A percentile compares a stretch with the other conserved stretches of the same genome.
Conservation (phyloP, 352 stramenopile species). For the Pythium monospermum region DNA sequence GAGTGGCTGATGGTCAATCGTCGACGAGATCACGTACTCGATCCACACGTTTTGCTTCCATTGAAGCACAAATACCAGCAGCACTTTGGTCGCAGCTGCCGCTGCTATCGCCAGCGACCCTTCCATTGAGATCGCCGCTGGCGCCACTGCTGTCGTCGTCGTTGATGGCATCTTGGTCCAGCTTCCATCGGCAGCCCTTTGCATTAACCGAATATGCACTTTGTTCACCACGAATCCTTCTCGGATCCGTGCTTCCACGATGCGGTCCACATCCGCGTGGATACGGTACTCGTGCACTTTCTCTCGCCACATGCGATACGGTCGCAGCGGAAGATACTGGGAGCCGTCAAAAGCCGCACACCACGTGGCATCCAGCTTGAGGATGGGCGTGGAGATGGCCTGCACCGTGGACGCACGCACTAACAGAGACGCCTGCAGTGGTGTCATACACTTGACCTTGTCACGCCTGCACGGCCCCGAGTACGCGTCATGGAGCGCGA, state of each 20-base stretch:
- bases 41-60: constrained; percentile 89
- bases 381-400: constrained; percentile 53
- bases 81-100: constrained; percentile 53
- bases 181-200: constrained; percentile 19
- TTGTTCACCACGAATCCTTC: constrained; percentile 87
- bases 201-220: constrained; percentile 37
- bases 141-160: neutral
- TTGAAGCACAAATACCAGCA: constrained; percentile 79
- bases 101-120: neutral
- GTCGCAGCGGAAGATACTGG: constrained; percentile 58
- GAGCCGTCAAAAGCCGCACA: constrained; percentile 64
- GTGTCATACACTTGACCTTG: constrained; percentile 39
- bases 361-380: constrained; percentile 65
- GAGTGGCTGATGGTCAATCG: constrained; percentile 34
- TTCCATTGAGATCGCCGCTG: neutral
- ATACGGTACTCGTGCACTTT: constrained; percentile 88
- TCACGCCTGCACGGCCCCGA: neutral
- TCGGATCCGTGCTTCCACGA: constrained; percentile 72
- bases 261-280: constrained; percentile 69
- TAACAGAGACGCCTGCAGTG: constrained; percentile 54
- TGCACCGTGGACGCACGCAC: constrained; percentile 65
- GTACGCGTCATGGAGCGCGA: constrained; percentile 45
- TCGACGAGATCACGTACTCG: constrained; percentile 80
- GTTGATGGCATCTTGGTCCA: constrained; percentile 9
- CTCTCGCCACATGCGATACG: constrained; percentile 84